Conservation (phyloP, 2,329 filamentous ascomycete genomes). For the Ascochyta viciae-villosae region DNA sequence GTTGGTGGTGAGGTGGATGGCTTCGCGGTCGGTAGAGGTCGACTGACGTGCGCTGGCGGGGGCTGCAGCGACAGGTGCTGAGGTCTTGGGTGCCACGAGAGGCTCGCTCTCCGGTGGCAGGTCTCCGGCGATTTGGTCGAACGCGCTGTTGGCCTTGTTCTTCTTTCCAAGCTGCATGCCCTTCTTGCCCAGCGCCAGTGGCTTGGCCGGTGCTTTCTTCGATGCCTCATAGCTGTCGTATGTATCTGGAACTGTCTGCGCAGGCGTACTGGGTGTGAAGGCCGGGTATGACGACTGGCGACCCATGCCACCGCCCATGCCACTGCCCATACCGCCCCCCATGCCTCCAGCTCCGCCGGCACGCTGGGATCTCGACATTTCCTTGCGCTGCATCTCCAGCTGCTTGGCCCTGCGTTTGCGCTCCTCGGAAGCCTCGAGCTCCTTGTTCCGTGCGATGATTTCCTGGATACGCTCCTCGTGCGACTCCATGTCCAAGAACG, state of each 20-base stretch:
- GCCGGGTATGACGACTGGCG: constrained; percentile 85
- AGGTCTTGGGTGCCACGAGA: constrained; percentile 67
- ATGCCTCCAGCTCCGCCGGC: constrained; percentile 34
- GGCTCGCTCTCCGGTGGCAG: constrained; percentile 88
- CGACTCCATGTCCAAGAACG: constrained; percentile 98
- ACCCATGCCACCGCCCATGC: constrained; percentile 57
- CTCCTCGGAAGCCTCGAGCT: constrained; percentile 96
- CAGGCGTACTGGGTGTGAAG: constrained; percentile 80
- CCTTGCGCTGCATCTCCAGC: constrained; percentile 97
- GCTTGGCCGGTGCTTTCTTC: constrained; percentile 85
- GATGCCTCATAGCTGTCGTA: constrained; percentile 98
- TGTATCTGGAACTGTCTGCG: constrained; percentile 73
- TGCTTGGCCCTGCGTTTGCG: constrained; percentile 99
- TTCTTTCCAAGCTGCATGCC: constrained; percentile 99
- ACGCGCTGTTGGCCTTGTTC: constrained; percentile 96
- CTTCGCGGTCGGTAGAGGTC: constrained; percentile 77
- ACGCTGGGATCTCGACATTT: constrained; percentile 80
- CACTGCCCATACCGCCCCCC: constrained; percentile 48
- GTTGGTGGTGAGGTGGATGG: constrained; percentile 85
- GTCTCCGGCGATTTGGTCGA: constrained; percentile 91
- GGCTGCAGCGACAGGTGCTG: constrained; percentile 60
- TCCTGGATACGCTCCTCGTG: constrained; percentile 99
- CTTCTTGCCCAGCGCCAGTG: constrained; percentile 85
- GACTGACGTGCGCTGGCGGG: constrained; percentile 64
- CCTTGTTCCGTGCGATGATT: constrained; percentile 78